Evolutionary conservation across 129 eudicot genomes (phyloP), one percentile per base, ranked within the genome.

Genomic region (Flaveria bidentis): DNA sequence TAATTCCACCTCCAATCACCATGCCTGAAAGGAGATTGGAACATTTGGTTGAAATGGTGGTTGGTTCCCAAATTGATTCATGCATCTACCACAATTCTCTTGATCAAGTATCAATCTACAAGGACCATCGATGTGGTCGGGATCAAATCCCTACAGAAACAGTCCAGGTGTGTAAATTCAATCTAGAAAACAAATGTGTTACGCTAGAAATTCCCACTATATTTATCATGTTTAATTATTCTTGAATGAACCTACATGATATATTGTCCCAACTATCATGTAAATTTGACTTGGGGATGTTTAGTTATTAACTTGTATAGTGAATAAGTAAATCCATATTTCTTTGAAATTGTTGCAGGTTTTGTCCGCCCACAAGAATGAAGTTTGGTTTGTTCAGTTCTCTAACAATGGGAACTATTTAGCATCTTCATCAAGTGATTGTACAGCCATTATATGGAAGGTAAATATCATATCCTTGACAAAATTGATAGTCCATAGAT

Each of bases 371-470:
- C 97, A 93, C 85, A 74, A 80, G 83, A 87, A 93, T 78, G 98
- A 93, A 90, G 98, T 93, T 56, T 93, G 98, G 98, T 93, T 88
- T 51, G 93, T 93, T 67, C 97, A 90, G 75, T 93, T 93, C 75
- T 90, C 98, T 36, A 87, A 90, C 78, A 84, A 81, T 60, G 98
- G 98, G 77, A 78, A 87, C 56, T 90, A 90, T 75, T 70, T 90
- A 84, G 98, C 98, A 63, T 88, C 98, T 69, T 90, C 98, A 72
- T 90, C 96, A 74, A 88, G 91, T 52, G 98, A 90, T 86, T 88
- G 96, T 82, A 85, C 98, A 55, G 93, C 97, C 78, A 90, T 93
- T 61, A 84, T 93, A 76, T 93, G 98, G 98, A 86, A 90, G 98
- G 98, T 90, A 84, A 47, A 14, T 69, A 65, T 78, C 28, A 61